Evolutionary conservation across 2,329 filamentous ascomycete species (phyloP).

Genomic region (Fusarium stilboides): DNA sequence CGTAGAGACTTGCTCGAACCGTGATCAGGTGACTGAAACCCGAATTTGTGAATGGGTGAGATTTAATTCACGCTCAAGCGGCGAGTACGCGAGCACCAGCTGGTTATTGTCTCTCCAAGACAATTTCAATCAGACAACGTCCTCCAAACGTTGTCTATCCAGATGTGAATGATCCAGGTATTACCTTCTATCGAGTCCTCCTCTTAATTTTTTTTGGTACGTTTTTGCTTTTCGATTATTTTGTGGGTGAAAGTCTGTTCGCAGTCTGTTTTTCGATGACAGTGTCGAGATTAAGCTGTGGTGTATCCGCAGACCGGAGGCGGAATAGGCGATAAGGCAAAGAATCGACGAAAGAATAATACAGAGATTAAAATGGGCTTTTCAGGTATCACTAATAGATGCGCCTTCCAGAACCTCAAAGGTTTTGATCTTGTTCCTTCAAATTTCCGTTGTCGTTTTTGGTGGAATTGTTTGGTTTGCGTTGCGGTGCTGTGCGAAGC

Average conservation of each 20-base stretch:
- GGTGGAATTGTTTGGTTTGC: slow-evolving; percentile 31
- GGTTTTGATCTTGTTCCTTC: slow-evolving; percentile 41
- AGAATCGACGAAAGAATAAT: slow-evolving; percentile 51
- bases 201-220: slow-evolving; percentile 48
- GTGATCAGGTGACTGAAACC: slow-evolving; percentile 38
- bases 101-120: slow-evolving; percentile 43
- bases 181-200: slow-evolving; percentile 32
- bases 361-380: slow-evolving; percentile 49
- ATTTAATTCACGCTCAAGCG: slow-evolving; percentile 46
- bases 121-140: slow-evolving; percentile 40
- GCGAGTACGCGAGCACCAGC: slow-evolving; percentile 48
- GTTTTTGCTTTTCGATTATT: slow-evolving; percentile 50
- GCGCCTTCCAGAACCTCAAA: slow-evolving; percentile 50
- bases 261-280: slow-evolving; percentile 44
- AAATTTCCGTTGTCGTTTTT: slow-evolving; percentile 41
- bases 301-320: slow-evolving; percentile 34
- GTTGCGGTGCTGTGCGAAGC: slow-evolving; percentile 31
- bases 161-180: slow-evolving; percentile 39
- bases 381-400: slow-evolving; percentile 50
- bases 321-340: slow-evolving; percentile 45
- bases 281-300: slow-evolving; percentile 47
- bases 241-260: slow-evolving; percentile 44
- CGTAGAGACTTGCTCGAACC: slow-evolving; percentile 22
- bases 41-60: slow-evolving; percentile 20
- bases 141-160: slow-evolving; percentile 41